Percentiles rank a stretch among this genome's conserved stretches.
phyloP scores from a whole-genome alignment of 164 flowering plant species.

The Platanus orientalis region DNA sequence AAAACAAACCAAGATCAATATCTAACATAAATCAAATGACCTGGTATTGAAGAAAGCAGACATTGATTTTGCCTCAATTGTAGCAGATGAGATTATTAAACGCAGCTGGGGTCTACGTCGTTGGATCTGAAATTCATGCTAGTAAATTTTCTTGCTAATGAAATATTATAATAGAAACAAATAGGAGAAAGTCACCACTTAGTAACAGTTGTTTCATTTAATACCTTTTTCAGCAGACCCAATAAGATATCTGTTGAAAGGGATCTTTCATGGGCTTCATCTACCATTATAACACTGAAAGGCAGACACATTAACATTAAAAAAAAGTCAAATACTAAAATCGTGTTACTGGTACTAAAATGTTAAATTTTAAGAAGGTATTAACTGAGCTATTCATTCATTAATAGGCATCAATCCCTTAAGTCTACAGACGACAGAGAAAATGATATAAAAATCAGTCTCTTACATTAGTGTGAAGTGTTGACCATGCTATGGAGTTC shows the following conservation, averaged over 20 bases:
- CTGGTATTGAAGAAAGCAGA: slow-evolving; percentile 67
- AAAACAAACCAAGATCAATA: neutral
- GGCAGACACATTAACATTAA: neutral
- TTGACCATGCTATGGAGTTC: too few relatives aligned
- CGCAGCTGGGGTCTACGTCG: slow-evolving; percentile 87
- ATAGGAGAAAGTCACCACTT: neutral
- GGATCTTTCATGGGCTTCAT: slow-evolving; percentile 98
- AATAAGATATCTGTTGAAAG: slow-evolving; percentile 84
- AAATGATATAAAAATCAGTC: too few relatives aligned
- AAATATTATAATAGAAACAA: neutral
- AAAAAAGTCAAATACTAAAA: neutral
- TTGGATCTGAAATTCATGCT: slow-evolving; percentile 55
- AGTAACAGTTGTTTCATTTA: neutral
- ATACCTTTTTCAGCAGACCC: slow-evolving; percentile 94
- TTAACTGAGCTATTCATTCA: too few relatives aligned
- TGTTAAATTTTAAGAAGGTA: too few relatives aligned
- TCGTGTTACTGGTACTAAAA: neutral
- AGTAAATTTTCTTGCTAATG: slow-evolving; percentile 1
- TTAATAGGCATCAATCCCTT: too few relatives aligned
- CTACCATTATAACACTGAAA: slow-evolving; percentile 93
- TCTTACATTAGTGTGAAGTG: too few relatives aligned
- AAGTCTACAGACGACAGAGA: too few relatives aligned
- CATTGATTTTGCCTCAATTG: slow-evolving; percentile 92
- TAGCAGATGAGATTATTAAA: slow-evolving; percentile 86
- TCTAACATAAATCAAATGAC: slow-evolving; percentile 20